phyloP scores from a whole-genome alignment of 2,329 filamentous ascomycete species.

The Rachicladosporium sp. region DNA sequence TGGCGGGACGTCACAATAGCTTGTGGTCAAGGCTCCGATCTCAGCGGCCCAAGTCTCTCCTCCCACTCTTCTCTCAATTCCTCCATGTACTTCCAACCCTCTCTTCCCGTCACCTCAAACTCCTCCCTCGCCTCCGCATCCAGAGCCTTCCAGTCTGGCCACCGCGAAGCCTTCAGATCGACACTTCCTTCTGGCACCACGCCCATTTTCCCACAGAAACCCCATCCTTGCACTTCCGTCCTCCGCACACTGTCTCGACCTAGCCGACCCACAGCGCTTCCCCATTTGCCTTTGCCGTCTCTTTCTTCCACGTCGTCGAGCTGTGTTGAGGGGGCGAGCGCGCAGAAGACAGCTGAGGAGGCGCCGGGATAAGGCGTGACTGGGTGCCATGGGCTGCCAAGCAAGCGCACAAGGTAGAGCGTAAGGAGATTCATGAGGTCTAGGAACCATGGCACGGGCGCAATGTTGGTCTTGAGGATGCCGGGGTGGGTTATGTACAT shows the following conservation, averaged over 20 bases:
- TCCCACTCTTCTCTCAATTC: slow-evolving; percentile 26
- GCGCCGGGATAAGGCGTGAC: slow-evolving; percentile 65
- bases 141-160: slow-evolving; percentile 43
- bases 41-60: slow-evolving; percentile 18
- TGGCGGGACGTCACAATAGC: no score
- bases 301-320: slow-evolving; percentile 43
- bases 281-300: slow-evolving; percentile 66
- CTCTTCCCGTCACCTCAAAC: slow-evolving; percentile 53
- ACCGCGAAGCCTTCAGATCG: slow-evolving; percentile 42
- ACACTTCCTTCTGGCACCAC: slow-evolving; percentile 33
- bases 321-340: slow-evolving; percentile 52
- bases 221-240: slow-evolving; percentile 83
- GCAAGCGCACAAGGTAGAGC: slow-evolving; percentile 61
- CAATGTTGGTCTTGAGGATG: slow-evolving; percentile 68
- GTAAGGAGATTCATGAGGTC: slow-evolving; percentile 54
- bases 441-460: slow-evolving; percentile 60
- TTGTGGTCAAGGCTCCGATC: no score
- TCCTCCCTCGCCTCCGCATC: slow-evolving; percentile 57
- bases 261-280: slow-evolving; percentile 51
- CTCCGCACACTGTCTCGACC: slow-evolving; percentile 53
- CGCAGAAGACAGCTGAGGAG: slow-evolving; percentile 63
- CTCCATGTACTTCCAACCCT: slow-evolving; percentile 29
- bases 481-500: slow-evolving; percentile 80
- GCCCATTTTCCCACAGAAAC: slow-evolving; percentile 44
- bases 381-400: slow-evolving; percentile 83